Base-by-base conservation (phyloP, 2,329 filamentous ascomycete genomes). In the Dichotomopilus funicola region DNA sequence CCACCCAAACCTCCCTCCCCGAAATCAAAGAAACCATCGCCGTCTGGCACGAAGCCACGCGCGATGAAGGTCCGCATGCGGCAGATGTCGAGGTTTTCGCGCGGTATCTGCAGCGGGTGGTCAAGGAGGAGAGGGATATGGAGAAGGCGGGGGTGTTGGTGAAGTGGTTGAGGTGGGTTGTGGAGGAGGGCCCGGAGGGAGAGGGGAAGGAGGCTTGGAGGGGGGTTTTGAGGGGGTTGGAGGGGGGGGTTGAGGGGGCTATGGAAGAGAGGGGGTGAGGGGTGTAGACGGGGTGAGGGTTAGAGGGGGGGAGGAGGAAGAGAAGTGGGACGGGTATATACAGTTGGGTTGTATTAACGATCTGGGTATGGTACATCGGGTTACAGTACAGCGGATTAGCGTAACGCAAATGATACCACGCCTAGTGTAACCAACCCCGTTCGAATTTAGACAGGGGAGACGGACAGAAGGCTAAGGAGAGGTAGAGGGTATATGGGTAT, bases 111-210 rank as follows among this genome's bases (percentile, higher is more conserved):
- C 75, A 68, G 5, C 79, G 79, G 33, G 89, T 97, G 0, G 78
- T 96, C 0, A 58, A 73, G 1, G 85, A 92, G 55, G 94, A 97
- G 70, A 76, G 79, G 56, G 86, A 96, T 67, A 77, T 96, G 65
- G 94, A 89, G 62, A 88, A 91, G 59, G 92, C 89, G 65, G 90
- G 95, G 70, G 94, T 94, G 9, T 88, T 92, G 0, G 88, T 95
- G 0, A 89, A 82, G 5, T 96, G 80, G 50, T 88, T 86, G 49
- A 74, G 75, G 43, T 75, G 80, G 65, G 61, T 85, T 19, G 74
- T 85, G 6, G 78, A 79, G 46, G 77, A 78, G 45, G 74, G 73
- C 36, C 73, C 72, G 41, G 66, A 64, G 4, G 68, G 64, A 2
- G 51, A 45, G 1, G 67, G 66, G 12, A 63, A 55, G 49, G 78